phyloP scores from a whole-genome alignment of 805 yeast genomes.

The Clavispora santaluciae region DNA sequence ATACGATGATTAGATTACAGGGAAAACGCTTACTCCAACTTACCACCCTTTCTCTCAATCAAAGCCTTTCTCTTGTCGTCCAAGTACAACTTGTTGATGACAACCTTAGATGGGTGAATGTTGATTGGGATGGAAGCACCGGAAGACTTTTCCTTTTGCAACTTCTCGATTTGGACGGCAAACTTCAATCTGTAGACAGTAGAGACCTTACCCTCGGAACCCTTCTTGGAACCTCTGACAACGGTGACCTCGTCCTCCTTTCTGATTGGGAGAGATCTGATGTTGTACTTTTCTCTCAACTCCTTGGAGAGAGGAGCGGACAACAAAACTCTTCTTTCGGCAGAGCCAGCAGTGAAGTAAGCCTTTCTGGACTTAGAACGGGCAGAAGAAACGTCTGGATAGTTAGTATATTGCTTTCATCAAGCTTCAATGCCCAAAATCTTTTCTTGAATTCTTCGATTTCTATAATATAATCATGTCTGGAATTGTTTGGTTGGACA shows the following conservation, averaged over 20 bases:
- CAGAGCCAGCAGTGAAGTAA: constrained; percentile 96
- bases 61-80: constrained; percentile 99
- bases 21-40: constrained; percentile 63
- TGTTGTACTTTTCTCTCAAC: constrained; percentile 94
- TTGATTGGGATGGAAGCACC: constrained; percentile 97
- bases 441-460: background rate
- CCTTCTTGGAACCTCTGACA: constrained; percentile 98
- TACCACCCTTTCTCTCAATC: constrained; percentile 97
- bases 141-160: constrained; percentile 95
- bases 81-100: constrained; percentile 95
- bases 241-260: constrained; percentile 93
- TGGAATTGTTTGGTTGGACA: background rate
- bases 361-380: constrained; percentile 99
- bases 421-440: background rate
- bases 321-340: constrained; percentile 88
- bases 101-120: constrained; percentile 98
- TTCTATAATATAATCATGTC: background rate
- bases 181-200: constrained; percentile 98
- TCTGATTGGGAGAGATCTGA: constrained; percentile 95
- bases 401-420: constrained; percentile 27
- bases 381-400: constrained; percentile 93
- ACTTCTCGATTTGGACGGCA: constrained; percentile 94
- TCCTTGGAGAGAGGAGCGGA: constrained; percentile 99
- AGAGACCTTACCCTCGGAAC: constrained; percentile 97
- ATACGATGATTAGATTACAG: constrained; percentile 20